Evolutionary conservation across 495 filamentous ascomycete genomes (phyloP).

Genomic region (Tuber umbilicatum): DNA sequence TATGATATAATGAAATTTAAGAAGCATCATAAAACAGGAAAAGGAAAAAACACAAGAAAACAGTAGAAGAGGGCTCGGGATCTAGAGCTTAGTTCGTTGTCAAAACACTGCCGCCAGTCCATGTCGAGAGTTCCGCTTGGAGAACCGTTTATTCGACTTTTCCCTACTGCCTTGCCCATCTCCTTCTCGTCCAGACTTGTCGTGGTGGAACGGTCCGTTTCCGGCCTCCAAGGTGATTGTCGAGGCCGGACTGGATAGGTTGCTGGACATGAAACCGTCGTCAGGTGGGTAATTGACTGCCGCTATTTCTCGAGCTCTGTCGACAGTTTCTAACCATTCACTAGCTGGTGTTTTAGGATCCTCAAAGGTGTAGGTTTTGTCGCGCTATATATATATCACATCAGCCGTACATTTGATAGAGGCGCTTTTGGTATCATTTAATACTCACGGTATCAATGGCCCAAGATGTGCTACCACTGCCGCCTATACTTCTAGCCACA

Average conservation of each 20-base stretch:
- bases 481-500: slow-evolving; percentile 67
- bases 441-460: slow-evolving; percentile 82
- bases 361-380: slow-evolving; percentile 90
- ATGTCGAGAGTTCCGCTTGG: slow-evolving; percentile 39
- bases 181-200: slow-evolving; percentile 22
- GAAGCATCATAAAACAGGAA: neutral
- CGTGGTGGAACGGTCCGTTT: slow-evolving; percentile 26
- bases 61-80: neutral
- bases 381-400: slow-evolving; percentile 53
- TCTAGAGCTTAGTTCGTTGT: slow-evolving; percentile 18
- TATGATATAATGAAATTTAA: slow-evolving; percentile 1
- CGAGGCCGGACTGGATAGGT: slow-evolving; percentile 39
- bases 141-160: slow-evolving; percentile 37
- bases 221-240: slow-evolving; percentile 39
- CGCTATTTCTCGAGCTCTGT: slow-evolving; percentile 40
- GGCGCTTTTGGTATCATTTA: slow-evolving; percentile 7
- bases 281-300: slow-evolving; percentile 39
- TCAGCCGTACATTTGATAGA: slow-evolving; percentile 33
- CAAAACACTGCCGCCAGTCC: slow-evolving; percentile 41
- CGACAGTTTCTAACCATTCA: slow-evolving; percentile 41
- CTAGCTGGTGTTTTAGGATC: slow-evolving; percentile 61
- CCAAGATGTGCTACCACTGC: slow-evolving; percentile 80
- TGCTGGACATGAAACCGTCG: slow-evolving; percentile 40
- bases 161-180: slow-evolving; percentile 16
- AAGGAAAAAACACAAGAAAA: neutral